Base-by-base conservation (phyloP, 768 basidiomycete genomes). In the Boletus vinaceobasis region DNA sequence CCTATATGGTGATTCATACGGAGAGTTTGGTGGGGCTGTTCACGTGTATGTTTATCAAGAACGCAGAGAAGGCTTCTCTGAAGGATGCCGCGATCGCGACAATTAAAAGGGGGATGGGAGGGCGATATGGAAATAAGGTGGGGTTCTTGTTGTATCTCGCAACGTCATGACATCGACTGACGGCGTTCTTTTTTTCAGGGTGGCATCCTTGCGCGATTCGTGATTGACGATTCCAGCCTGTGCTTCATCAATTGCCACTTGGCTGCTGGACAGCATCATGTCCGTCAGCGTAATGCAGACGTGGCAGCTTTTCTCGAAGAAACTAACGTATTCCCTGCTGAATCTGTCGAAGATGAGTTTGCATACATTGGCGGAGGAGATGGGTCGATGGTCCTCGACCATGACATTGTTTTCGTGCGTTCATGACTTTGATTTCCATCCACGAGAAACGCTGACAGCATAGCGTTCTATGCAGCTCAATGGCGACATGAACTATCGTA, bases 191-290 rank as follows among this genome's bases (percentile, higher is more conserved):
- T n/a, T 52, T 50, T 15, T 10, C 61, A 94, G 90, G 94, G 94
- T 9, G 94, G 87, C 0, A 94, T 97, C 58, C 81, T 94, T n/a
- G 83, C 89, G 4, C 84, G 95, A 19, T 85, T 97, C 57, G 82
- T 94, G 7, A 79, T 98, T 43, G 93, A 93, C 56, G 93, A 98
- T 69, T 89, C 94, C 2, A 95, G 92, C 0, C 67, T 98, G 14
- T 98, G 96, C 72, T 88, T 97, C 64, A 84, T 98, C 74, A 99
- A 99, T 72, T 93, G 90, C 60, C 96, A 99, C 77, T 81, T 99
- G 55, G 96, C 95, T n/a, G 92, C 93, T 7, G 96, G 96, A 1
- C 95, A 98, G 64, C 80, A 82, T 52, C 88, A 89, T 47, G 81
- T 88, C 17, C 81, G 88, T 1, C 79, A 88, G 57, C 80, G 96